Conservation (phyloP, 768 basidiomycete species). For the Trametes meyenii region DNA sequence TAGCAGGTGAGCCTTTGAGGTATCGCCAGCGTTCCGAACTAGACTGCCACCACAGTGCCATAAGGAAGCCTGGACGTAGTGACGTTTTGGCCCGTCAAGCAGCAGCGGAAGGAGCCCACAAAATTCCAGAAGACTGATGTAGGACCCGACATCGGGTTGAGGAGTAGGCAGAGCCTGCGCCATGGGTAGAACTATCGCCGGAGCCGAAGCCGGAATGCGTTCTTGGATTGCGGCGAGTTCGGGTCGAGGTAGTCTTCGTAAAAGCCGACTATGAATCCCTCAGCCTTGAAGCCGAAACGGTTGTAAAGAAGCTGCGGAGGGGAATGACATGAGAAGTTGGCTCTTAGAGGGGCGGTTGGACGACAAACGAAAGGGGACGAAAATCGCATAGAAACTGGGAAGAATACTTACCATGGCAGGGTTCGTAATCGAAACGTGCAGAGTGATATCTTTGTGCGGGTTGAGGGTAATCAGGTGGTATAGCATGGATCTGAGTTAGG, state of each 20-base stretch:
- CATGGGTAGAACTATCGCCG: constrained; percentile 51
- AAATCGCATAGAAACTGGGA: neutral
- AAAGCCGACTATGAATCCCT: constrained; percentile 81
- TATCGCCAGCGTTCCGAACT: no score
- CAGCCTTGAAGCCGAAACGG: constrained; percentile 85
- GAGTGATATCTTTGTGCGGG: constrained; percentile 74
- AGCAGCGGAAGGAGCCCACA: no score
- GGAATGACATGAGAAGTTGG: neutral
- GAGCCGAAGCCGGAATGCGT: constrained; percentile 77
- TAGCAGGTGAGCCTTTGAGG: no score
- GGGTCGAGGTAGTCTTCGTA: constrained; percentile 79
- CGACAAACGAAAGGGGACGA: no score
- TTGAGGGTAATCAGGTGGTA: constrained; percentile 74
- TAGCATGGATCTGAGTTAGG: constrained; percentile 63
- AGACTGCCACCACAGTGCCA: no score
- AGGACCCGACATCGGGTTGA: no score
- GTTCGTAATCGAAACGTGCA: constrained; percentile 82
- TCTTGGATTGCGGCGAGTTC: constrained; percentile 72
- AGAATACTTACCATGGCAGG: constrained; percentile 50
- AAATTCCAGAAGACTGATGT: no score
- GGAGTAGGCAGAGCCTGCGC: no score
- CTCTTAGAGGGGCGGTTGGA: neutral
- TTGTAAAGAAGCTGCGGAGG: constrained; percentile 70
- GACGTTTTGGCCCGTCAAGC: no score
- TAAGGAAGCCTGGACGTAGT: no score